Base-by-base conservation (phyloP, 306 rosid species). In the Glycine soja region DNA sequence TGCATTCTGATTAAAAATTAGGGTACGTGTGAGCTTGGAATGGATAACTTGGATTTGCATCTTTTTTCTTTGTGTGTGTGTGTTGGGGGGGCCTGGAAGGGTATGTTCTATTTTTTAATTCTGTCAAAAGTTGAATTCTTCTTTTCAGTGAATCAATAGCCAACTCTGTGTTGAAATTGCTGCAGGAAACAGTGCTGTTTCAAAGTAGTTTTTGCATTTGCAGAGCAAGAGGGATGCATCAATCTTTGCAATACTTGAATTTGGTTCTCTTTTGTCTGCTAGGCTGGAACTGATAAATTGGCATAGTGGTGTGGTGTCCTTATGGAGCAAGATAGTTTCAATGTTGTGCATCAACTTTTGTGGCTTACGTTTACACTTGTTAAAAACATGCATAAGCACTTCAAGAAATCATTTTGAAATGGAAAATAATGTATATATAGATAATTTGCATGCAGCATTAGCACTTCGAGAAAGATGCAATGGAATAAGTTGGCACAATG, bases 1-100 rank as follows among this genome's bases (percentile, higher is more conserved):
- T 95, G 98, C 92, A 88, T 95, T 86, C 90, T 95, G 61, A 92
- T 90, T 53, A 90, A 90, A 83, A 87, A 86, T 83, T 48, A 66
- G 16, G 56, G 81, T 76, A 50, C 32, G 32, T 63, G 10, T 19
- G 10, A 68, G 68, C 42, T 74, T 50, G 59, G 61, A 67, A 57
- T 38, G 53, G 8, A 15, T n/a, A 47, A 56, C 53, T 34, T 43
- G 45, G 14, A 52, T 66, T 56, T 4, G 3, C 40, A 36, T 36
- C 4, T 36, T 13, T 51, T 32, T 10, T 24, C 30, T 24, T 47
- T 11, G 7, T 38, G 43, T 36, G 43, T 36, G 40, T 36, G 38
- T 16, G 16, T 51, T 64, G 46, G 8, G 11, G 43, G 18, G 8
- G 67, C 0, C 10, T 38, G 6, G 10, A 57, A 72, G 19, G 72